These are phyloP conservation scores for Suillus subaureus DNA, from an alignment of 768 basidiomycete genomes.

Conservation along the genomic window DNA sequence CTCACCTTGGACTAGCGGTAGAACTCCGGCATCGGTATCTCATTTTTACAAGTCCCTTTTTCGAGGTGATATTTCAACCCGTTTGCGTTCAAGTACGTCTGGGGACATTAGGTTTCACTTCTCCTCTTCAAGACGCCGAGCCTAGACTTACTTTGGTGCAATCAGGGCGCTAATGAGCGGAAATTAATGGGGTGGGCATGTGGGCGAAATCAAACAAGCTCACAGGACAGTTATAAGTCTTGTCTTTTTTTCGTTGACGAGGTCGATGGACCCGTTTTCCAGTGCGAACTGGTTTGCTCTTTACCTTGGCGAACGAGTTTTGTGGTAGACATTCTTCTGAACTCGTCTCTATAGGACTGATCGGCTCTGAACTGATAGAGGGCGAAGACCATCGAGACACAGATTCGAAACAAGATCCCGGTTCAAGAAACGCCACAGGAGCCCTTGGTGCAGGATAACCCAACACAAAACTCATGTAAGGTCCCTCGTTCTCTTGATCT, in stretches of 20 bases:
- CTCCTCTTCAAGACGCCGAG: constrained; percentile 7
- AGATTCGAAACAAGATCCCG: neutral
- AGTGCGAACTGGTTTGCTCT: neutral
- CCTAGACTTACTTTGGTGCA: constrained; percentile 52
- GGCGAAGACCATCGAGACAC: neutral
- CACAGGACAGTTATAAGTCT: constrained; percentile 52
- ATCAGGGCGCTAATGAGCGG: constrained; percentile 37
- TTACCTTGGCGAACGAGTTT: neutral
- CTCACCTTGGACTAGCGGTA: constrained; percentile 2
- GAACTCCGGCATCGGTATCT: constrained; percentile 15
- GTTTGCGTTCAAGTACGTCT: constrained; percentile 67
- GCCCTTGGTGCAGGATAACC: constrained; percentile 3
- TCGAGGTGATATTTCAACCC: constrained; percentile 70
- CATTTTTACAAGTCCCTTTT: constrained; percentile 63
- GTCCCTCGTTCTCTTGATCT: constrained; percentile 41
- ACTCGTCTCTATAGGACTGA: neutral
- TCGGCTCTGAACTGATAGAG: neutral
- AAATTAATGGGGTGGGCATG: constrained; percentile 12
- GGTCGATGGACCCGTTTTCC: constrained; percentile 4
- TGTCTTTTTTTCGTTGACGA: constrained; percentile 37
- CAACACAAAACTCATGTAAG: constrained; percentile 48
- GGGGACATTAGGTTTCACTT: constrained; percentile 5
- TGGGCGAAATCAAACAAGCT: constrained; percentile 19
- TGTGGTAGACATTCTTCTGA: neutral
- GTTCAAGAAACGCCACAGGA: constrained; percentile 1